phyloP scores from a whole-genome alignment of 2,329 filamentous ascomycete species.

The Cladobotryum mycophilum region DNA sequence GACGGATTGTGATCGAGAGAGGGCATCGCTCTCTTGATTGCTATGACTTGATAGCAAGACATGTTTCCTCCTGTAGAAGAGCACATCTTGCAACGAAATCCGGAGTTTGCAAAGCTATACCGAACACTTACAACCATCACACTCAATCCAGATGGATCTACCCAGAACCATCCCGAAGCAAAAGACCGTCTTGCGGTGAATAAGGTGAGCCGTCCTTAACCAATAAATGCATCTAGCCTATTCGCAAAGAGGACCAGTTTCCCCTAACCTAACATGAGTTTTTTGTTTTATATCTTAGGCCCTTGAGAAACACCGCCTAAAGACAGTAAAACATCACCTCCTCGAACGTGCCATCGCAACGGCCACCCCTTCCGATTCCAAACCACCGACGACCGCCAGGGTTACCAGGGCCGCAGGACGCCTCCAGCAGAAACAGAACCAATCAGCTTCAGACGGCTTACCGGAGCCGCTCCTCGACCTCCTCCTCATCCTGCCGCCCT shows the following conservation, averaged over 20 bases:
- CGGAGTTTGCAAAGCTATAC: constrained; percentile 55
- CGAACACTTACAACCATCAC: constrained; percentile 46
- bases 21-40: too few species aligned
- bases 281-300: constrained; percentile 39
- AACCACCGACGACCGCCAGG: constrained; percentile 12
- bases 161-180: constrained; percentile 43
- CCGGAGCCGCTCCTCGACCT: constrained; percentile 46
- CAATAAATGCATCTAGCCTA: background rate
- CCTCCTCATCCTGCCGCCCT: constrained; percentile 47
- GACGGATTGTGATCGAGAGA: too few species aligned
- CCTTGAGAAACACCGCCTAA: constrained; percentile 42
- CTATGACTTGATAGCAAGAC: background rate
- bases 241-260: background rate
- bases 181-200: constrained; percentile 44
- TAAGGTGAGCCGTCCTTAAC: constrained; percentile 33
- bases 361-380: constrained; percentile 28
- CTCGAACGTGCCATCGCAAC: constrained; percentile 44
- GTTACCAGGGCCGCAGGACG: constrained; percentile 10
- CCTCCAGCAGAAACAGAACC: constrained; percentile 11
- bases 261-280: background rate
- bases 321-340: constrained; percentile 44
- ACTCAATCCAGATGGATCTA: constrained; percentile 53
- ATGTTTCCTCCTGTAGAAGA: constrained; percentile 57
- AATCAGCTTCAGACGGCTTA: constrained; percentile 19
- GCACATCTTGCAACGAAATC: constrained; percentile 48